Percentiles rank a stretch among this genome's conserved stretches.
phyloP scores from a whole-genome alignment of 805 yeast genomes.

The Metschnikowia bowlesiae region DNA sequence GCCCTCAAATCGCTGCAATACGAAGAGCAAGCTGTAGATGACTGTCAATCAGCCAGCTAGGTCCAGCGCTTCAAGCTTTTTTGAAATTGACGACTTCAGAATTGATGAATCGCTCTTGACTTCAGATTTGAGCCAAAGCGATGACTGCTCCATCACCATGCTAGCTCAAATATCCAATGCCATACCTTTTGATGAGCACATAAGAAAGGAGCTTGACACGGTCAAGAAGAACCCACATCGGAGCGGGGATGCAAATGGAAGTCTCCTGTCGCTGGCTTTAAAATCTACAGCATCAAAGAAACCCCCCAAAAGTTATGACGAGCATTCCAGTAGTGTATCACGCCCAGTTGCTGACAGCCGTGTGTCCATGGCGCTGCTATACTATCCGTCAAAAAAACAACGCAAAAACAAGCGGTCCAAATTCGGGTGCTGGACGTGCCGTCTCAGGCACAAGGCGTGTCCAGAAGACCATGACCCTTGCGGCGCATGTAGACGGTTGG shows the following conservation, averaged over 20 bases:
- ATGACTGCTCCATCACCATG: constrained; percentile 6
- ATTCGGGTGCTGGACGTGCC: constrained; percentile 19
- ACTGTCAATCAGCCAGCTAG: neutral
- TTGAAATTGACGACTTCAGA: neutral
- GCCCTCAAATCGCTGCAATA: neutral
- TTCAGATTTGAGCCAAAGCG: constrained; percentile 6
- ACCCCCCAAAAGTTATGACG: neutral
- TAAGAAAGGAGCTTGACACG: neutral
- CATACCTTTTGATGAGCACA: neutral
- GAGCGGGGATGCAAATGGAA: neutral
- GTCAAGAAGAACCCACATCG: neutral
- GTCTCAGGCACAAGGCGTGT: constrained; percentile 18
- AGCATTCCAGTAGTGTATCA: neutral
- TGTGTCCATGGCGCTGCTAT: neutral
- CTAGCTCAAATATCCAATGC: constrained; percentile 3
- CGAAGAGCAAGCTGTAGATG: neutral
- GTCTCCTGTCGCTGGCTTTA: neutral
- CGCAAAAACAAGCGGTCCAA: constrained; percentile 7
- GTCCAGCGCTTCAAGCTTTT: neutral
- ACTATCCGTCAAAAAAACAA: neutral
- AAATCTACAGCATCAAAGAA: neutral
- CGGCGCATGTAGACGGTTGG: constrained; percentile 13
- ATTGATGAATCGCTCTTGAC: constrained; percentile 8
- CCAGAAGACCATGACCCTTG: constrained; percentile 16
- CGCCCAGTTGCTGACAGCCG: neutral